Base-by-base conservation (phyloP, 257 asterid genomes). In the Echium plantagineum region DNA sequence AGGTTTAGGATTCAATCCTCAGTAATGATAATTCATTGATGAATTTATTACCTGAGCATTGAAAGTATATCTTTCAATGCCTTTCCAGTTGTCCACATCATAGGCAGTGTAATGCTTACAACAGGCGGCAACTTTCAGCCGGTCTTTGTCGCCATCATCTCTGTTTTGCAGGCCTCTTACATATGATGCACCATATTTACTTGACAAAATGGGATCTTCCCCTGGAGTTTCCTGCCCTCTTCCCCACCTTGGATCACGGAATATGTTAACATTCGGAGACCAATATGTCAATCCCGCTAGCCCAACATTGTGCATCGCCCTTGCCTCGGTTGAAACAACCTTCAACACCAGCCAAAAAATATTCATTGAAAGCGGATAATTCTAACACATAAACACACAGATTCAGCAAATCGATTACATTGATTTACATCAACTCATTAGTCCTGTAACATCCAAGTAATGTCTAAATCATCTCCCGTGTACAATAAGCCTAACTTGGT, bases 161-260 rank as follows among this genome's bases (percentile, higher is more conserved):
- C 84, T 65, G 52, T 81, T 75, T 46, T 85, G 94, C 24, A 85
- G 51, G 17, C 90, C 94, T 71, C 70, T 74, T 0, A 93, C 97
- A 35, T 82, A 80, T 0, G 85, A 82, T 9, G 76, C 83, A 17
- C 74, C 94, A 20, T 82, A 85, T 47, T 64, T 78, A 62, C 90
- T 80, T 13, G 84, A 38, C 1, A 84, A 87, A 16, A 76, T 31
- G 12, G 99, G 99, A 79, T 93, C 99, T 72, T 93, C 99, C 0
- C 99, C 99, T 1, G 99, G 88, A 3, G 97, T 89, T 66, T 93
- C 99, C 35, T 93, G 99, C 63, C 96, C 97, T 58, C 99, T 71
- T 7, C 99, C 99, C 99, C 99, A 93, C 67, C 99, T 80, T 22
- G 99, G 99, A 52, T 93, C 99, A 5, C 99, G 87, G 61, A 84